These are phyloP conservation scores for Anisodus tanguticus DNA, from an alignment of 257 asterid genomes.

Conservation along the genomic window DNA sequence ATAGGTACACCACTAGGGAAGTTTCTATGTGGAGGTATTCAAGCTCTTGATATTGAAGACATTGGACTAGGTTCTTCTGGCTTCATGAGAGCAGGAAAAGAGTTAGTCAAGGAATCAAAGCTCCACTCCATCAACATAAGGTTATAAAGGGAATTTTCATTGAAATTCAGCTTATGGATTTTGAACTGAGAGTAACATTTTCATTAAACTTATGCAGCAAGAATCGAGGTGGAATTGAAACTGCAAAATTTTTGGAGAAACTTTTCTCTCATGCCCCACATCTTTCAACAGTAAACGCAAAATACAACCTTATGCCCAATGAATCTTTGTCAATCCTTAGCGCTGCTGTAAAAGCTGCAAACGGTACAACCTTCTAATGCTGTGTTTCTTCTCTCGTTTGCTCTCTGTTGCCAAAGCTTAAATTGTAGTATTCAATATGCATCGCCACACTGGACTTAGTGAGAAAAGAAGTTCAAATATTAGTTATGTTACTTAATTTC, in stretches of 20 bases:
- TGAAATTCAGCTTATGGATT: not conserved
- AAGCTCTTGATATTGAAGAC: slow-evolving; percentile 67
- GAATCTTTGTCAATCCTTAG: slow-evolving; percentile 64
- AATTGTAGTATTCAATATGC: not conserved
- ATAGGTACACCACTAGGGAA: slow-evolving; percentile 70
- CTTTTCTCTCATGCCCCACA: slow-evolving; percentile 58
- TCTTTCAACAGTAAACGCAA: slow-evolving; percentile 64
- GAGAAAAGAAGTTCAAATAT: slow-evolving; percentile 8
- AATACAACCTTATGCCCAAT: slow-evolving; percentile 72
- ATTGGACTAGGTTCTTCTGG: slow-evolving; percentile 77
- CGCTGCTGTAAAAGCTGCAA: slow-evolving; percentile 58
- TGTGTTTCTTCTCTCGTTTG: slow-evolving; percentile 2
- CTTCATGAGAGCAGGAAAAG: slow-evolving; percentile 55
- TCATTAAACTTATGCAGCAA: slow-evolving; percentile 53
- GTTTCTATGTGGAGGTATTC: slow-evolving; percentile 66
- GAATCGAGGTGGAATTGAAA: slow-evolving; percentile 79
- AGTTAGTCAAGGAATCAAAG: slow-evolving; percentile 51
- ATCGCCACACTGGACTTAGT: not conserved
- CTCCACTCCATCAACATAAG: slow-evolving; percentile 74
- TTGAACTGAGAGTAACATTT: slow-evolving; percentile 32
- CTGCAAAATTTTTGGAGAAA: slow-evolving; percentile 70
- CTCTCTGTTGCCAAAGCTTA: not conserved
- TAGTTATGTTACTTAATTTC: not conserved
- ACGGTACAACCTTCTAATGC: slow-evolving; percentile 49
- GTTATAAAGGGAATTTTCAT: slow-evolving; percentile 40